A percentile compares a stretch with the other conserved stretches of the same genome.
phyloP scores from a whole-genome alignment of 176 grass and related monocot species.

The Oryza glaberrima region DNA sequence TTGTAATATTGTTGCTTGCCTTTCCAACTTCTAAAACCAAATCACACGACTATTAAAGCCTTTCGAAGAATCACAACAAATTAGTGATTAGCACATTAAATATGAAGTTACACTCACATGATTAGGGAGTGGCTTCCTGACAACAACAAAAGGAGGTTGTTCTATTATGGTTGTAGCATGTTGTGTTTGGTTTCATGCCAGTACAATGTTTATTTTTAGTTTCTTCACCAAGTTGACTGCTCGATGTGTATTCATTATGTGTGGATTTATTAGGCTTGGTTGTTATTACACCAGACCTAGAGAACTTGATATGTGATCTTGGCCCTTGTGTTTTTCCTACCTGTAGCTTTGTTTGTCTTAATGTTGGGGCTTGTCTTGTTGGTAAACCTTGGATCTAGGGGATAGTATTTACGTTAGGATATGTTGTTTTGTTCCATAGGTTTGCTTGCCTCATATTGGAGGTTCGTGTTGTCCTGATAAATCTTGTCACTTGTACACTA shows the following conservation, averaged over 20 bases:
- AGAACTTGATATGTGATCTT: neutral
- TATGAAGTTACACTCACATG: conserved; percentile 45
- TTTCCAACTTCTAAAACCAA: conserved; percentile 31
- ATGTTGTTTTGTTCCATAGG: too few relatives aligned
- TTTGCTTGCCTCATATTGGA: neutral
- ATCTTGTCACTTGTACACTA: neutral
- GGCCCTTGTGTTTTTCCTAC: neutral
- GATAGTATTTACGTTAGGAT: too few relatives aligned
- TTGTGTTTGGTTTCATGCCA: neutral
- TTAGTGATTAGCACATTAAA: neutral
- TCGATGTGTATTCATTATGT: neutral
- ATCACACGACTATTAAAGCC: conserved; percentile 3
- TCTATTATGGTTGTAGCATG: conserved; percentile 34
- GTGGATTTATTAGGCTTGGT: too few relatives aligned
- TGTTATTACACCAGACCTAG: too few relatives aligned
- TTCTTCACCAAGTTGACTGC: neutral
- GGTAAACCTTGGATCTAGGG: neutral
- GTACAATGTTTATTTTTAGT: neutral
- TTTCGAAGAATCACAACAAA: neutral
- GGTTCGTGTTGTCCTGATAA: neutral
- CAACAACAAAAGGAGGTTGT: too few relatives aligned
- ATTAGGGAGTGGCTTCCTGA: neutral
- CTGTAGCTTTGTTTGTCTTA: conserved; percentile 24
- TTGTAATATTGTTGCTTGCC: conserved; percentile 17
- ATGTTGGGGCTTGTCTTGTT: conserved; percentile 15